Evolutionary conservation across 2,329 filamentous ascomycete species (phyloP).

Genomic region (Colletotrichum sp.): DNA sequence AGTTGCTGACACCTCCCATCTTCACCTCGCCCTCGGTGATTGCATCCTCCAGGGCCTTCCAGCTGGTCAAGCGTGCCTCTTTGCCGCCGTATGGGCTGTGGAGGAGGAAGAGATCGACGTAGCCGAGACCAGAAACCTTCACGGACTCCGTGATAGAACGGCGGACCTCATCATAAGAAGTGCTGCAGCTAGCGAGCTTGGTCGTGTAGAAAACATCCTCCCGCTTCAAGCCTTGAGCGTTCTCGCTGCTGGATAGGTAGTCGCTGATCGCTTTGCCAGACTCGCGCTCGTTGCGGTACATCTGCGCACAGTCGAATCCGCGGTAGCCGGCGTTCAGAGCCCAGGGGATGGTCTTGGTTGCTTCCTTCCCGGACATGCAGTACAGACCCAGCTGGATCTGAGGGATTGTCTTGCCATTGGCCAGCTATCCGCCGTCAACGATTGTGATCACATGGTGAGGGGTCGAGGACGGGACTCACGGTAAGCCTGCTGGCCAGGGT

Average conservation of each 20-base stretch:
- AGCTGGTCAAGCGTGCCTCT: conserved; percentile 71
- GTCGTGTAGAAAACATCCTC: conserved; percentile 81
- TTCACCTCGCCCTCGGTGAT: conserved; percentile 73
- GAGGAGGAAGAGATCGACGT: conserved; percentile 80
- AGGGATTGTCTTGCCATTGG: conserved; percentile 71
- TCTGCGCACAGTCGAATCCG: conserved; percentile 58
- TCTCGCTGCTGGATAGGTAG: conserved; percentile 55
- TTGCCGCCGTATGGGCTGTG: conserved; percentile 81
- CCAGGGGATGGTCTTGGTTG: conserved; percentile 59
- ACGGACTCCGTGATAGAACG: conserved; percentile 70
- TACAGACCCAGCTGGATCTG: conserved; percentile 78
- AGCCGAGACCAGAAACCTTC: conserved; percentile 69
- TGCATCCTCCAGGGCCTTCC: conserved; percentile 79
- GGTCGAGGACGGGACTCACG: not conserved
- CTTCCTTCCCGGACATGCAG: conserved; percentile 68
- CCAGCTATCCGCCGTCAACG: conserved; percentile 44
- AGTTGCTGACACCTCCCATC: conserved; percentile 80
- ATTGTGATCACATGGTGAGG: not conserved
- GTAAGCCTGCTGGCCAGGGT: conserved; percentile 10
- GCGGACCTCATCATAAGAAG: conserved; percentile 70
- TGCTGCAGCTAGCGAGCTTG: conserved; percentile 72
- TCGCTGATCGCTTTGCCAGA: conserved; percentile 68
- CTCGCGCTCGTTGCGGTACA: conserved; percentile 73
- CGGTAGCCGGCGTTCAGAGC: conserved; percentile 60
- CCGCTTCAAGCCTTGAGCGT: conserved; percentile 58